A percentile compares a stretch with the other conserved stretches of the same genome.
Evolutionary conservation across 2,329 filamentous ascomycete species (phyloP).

Genomic region (Alternaria burnsii): DNA sequence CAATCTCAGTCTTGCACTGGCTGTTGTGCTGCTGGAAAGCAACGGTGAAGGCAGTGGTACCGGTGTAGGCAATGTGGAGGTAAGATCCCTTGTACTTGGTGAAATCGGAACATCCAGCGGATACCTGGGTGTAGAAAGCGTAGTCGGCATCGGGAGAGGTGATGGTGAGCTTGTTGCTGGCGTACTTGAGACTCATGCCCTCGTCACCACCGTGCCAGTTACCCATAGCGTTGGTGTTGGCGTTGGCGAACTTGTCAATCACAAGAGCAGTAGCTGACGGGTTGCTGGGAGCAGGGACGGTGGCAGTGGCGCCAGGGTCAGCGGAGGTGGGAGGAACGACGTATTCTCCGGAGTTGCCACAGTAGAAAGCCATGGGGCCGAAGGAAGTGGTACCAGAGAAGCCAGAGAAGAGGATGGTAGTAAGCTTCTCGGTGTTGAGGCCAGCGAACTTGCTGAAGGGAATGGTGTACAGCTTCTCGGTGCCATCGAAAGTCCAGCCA

Average conservation of each 20-base stretch:
- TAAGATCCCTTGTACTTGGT: conserved; percentile 64
- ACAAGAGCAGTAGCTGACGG: conserved; percentile 60
- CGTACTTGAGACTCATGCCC: conserved; percentile 62
- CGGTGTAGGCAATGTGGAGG: conserved; percentile 70
- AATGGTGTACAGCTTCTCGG: conserved; percentile 67
- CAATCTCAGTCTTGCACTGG: conserved; percentile 63
- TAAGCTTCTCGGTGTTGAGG: conserved; percentile 62
- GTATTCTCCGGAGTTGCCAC: conserved; percentile 63
- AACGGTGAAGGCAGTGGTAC: conserved; percentile 69
- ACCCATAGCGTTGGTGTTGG: conserved; percentile 65
- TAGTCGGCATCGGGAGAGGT: conserved; percentile 68
- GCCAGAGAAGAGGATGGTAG: conserved; percentile 61
- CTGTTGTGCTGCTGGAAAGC: conserved; percentile 73
- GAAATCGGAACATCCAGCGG: conserved; percentile 65
- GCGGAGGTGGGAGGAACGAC: conserved; percentile 54
- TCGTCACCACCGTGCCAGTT: conserved; percentile 74
- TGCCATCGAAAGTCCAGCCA: conserved; percentile 68
- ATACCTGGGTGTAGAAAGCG: conserved; percentile 68
- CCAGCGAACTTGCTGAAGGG: conserved; percentile 63
- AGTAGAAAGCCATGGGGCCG: conserved; percentile 68
- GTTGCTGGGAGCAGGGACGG: conserved; percentile 60
- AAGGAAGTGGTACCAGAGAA: conserved; percentile 60
- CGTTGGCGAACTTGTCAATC: conserved; percentile 68
- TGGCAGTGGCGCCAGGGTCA: conserved; percentile 56
- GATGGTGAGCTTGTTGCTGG: conserved; percentile 63